phyloP scores from a whole-genome alignment of 2,329 filamentous ascomycete genomes.

The Arachnomyces sp. region DNA sequence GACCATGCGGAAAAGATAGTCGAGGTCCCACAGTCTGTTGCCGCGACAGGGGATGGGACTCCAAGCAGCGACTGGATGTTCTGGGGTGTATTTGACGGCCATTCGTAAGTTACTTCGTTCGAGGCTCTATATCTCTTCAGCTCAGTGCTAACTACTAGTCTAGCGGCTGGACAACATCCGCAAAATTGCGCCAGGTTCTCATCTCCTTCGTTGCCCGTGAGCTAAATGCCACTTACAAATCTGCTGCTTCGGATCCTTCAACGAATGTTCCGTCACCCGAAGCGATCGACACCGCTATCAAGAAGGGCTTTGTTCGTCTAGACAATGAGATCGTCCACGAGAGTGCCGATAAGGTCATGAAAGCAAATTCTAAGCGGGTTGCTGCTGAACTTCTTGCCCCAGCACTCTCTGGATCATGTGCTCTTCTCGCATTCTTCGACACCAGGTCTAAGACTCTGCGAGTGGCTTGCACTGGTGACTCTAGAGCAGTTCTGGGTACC shows the following conservation, averaged over 20 bases:
- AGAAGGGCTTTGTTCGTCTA: constrained; percentile 77
- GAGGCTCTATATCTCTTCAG: constrained; percentile 2
- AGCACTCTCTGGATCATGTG: constrained; percentile 93
- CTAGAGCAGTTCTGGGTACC: constrained; percentile 84
- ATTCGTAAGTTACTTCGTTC: constrained; percentile 57
- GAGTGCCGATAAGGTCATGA: constrained; percentile 83
- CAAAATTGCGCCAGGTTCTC: constrained; percentile 83
- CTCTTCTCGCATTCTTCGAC: constrained; percentile 93
- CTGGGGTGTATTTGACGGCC: constrained; percentile 97
- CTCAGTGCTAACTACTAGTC: constrained; percentile 12
- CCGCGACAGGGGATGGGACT: constrained; percentile 48
- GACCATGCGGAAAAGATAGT: constrained; percentile 98
- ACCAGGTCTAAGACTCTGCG: constrained; percentile 75
- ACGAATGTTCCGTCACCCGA: constrained; percentile 63
- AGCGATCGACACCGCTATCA: constrained; percentile 84
- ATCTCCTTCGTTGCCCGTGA: constrained; percentile 91
- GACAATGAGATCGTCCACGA: constrained; percentile 93
- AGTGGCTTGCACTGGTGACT: constrained; percentile 95
- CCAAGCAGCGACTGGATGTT: constrained; percentile 93
- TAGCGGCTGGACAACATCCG: constrained; percentile 96
- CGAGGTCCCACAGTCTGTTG: constrained; percentile 63
- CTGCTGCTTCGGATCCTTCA: constrained; percentile 52
- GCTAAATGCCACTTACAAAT: constrained; percentile 84
- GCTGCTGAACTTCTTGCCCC: constrained; percentile 88
- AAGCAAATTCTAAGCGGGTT: constrained; percentile 79